These are phyloP conservation scores for Chiua sp. DNA, from an alignment of 1,284 basidiomycete species.

Conservation along the genomic window DNA sequence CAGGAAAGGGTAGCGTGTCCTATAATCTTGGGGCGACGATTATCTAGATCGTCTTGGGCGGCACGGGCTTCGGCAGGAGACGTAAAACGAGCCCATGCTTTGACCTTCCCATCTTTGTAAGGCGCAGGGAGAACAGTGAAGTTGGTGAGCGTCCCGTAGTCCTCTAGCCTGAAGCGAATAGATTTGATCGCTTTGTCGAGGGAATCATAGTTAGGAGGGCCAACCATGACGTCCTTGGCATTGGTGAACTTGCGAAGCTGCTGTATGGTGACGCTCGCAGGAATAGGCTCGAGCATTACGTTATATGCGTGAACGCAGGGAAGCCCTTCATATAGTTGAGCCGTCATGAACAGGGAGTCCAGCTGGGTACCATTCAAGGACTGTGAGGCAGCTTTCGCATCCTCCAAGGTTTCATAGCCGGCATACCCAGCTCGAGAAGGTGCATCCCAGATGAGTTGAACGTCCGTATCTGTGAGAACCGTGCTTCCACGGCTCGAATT, in stretches of 20 bases:
- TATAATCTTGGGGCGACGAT: slow-evolving; percentile 46
- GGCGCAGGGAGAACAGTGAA: slow-evolving; percentile 58
- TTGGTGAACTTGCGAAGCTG: slow-evolving; percentile 52
- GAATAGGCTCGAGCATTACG: slow-evolving; percentile 60
- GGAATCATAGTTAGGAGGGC: slow-evolving; percentile 52
- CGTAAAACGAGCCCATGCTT: slow-evolving; percentile 58
- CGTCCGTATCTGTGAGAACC: slow-evolving; percentile 28
- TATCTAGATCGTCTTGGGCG: slow-evolving; percentile 52
- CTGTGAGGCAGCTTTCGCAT: slow-evolving; percentile 54
- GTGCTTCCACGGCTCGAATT: slow-evolving; percentile 28
- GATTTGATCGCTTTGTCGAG: slow-evolving; percentile 43
- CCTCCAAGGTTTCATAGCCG: slow-evolving; percentile 55
- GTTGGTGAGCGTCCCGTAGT: slow-evolving; percentile 45
- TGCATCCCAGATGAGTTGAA: slow-evolving; percentile 59
- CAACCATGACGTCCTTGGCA: slow-evolving; percentile 55
- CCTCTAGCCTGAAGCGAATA: slow-evolving; percentile 47
- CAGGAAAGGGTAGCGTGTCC: slow-evolving; percentile 51
- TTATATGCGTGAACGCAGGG: slow-evolving; percentile 61
- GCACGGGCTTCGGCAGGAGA: slow-evolving; percentile 52
- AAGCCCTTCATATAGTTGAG: slow-evolving; percentile 54
- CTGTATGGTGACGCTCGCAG: slow-evolving; percentile 46
- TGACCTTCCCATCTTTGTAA: slow-evolving; percentile 51
- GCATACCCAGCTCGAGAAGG: slow-evolving; percentile 59
- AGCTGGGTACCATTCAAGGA: slow-evolving; percentile 41
- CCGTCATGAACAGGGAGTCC: slow-evolving; percentile 47